Evolutionary conservation across 2,329 filamentous ascomycete species (phyloP).

Genomic region (Neopestalotiopsis sp.): DNA sequence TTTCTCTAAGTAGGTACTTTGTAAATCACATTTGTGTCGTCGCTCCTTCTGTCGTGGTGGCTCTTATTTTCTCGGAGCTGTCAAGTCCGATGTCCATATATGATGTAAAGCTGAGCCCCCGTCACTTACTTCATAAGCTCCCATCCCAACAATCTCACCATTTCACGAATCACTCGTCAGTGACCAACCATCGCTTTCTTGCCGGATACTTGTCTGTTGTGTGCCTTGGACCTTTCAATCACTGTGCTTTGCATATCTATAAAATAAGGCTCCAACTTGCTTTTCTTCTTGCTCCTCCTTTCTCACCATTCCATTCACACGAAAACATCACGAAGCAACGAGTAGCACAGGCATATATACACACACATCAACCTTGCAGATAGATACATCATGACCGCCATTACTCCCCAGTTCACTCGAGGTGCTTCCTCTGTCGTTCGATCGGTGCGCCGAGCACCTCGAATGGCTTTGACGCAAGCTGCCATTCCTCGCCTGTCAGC

Average conservation of each 20-base stretch:
- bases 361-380: not conserved
- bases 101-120: conserved; percentile 4
- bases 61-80: not conserved
- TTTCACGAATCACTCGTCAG: not conserved
- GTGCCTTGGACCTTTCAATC: not conserved
- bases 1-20: not conserved
- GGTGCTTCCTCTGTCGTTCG: not conserved
- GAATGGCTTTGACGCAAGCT: not conserved
- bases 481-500: not conserved
- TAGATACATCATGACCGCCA: not conserved
- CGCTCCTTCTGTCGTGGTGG: not conserved
- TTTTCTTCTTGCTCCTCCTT: not conserved
- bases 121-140: not conserved
- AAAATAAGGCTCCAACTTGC: not conserved
- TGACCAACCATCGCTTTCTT: not conserved
- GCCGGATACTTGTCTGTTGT: not conserved
- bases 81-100: conserved; percentile 7
- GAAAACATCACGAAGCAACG: not conserved
- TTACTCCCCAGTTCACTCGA: conserved; percentile 1
- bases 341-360: not conserved
- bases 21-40: not conserved
- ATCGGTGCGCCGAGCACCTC: not conserved
- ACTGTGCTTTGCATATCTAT: not conserved
- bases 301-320: not conserved
- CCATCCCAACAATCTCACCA: too few species aligned